These are phyloP conservation scores for Quillaja saponaria DNA, from an alignment of 306 rosid species.

Conservation along the genomic window DNA sequence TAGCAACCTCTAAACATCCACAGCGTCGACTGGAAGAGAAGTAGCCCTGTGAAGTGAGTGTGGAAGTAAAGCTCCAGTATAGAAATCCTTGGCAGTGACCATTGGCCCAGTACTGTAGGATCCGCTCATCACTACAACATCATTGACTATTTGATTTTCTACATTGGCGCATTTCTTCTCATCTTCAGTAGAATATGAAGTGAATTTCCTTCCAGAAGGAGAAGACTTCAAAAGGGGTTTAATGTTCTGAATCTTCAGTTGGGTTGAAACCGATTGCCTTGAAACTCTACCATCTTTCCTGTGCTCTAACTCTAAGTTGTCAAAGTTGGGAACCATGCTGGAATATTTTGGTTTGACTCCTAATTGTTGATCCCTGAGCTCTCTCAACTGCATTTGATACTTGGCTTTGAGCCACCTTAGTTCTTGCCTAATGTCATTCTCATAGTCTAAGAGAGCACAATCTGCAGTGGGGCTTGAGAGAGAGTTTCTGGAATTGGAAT, in stretches of 20 bases:
- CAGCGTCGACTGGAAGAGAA: constrained; percentile 95
- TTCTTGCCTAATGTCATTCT: constrained; percentile 92
- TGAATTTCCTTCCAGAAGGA: constrained; percentile 33
- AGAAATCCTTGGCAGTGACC: constrained; percentile 64
- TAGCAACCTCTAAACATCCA: constrained; percentile 49
- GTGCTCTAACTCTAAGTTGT: constrained; percentile 32
- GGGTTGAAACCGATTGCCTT: constrained; percentile 29
- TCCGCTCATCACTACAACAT: constrained; percentile 28
- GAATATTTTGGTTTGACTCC: constrained; percentile 42
- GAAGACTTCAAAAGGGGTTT: constrained; percentile 32
- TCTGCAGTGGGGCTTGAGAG: constrained; percentile 29
- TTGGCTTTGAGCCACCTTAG: constrained; percentile 97
- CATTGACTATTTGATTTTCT: constrained; percentile 37
- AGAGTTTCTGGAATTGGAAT: constrained; percentile 37
- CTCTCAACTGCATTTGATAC: constrained; percentile 90
- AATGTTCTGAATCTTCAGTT: constrained; percentile 30
- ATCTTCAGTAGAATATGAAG: constrained; percentile 23
- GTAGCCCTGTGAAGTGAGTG: constrained; percentile 81
- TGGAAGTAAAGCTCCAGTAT: constrained; percentile 58
- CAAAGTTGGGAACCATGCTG: constrained; percentile 38
- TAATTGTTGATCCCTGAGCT: constrained; percentile 71
- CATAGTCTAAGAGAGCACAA: constrained; percentile 45
- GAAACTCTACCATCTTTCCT: constrained; percentile 34
- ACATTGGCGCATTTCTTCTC: constrained; percentile 31
- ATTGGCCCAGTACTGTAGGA: constrained; percentile 49